Evolutionary conservation across 1,139 yeast species (phyloP), one percentile per base, ranked within the genome.

Genomic region (Geotrichum fermentans): DNA sequence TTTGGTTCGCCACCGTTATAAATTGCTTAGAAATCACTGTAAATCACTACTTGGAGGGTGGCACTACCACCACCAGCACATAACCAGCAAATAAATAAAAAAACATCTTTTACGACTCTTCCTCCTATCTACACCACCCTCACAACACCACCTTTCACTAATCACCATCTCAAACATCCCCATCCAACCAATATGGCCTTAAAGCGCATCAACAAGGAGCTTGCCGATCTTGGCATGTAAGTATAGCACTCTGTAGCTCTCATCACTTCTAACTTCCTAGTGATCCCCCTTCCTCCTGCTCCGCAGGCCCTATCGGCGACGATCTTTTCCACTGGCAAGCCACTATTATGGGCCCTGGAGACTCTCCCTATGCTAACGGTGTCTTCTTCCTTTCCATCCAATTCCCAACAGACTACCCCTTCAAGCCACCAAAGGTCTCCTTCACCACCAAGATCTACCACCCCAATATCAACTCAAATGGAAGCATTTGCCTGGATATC

Each of bases 231-330:
- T 67, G 96, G 96, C 69, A 83, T 87, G 92, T 83, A 78, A 72
- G 90, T 82, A 56, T 51, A 14, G 29, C 40, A 6, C 11, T 43
- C 30, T 5, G n/a, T 30, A 8, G 7, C 5, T 30, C 34, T 4
- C 20, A 30, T 11, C 26, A 30, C n/a, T 28, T 11, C 30, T 40
- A 40, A 38, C 33, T 20, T 1, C 5, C 14, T 10, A 87, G 96
- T 78, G 98, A 92, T 69, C 98, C 98, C 57, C 98, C 97, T 63
- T 86, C 97, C 53, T 89, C 96, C 45, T 92, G 98, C 72, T 89
- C 97, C 36, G 98, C 98, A 10, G 98, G 98, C 45, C 98, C 98
- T 62, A 94, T 88, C 47, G 96, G 97, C 50, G 97, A 92, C 64
- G 96, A 88, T 67, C 75, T 88, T 67, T 87, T 82, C 73, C 95